Evolutionary conservation across 345 rosid genomes (phyloP), one percentile per base, ranked within the genome.

Genomic region (Citrus trifoliata): DNA sequence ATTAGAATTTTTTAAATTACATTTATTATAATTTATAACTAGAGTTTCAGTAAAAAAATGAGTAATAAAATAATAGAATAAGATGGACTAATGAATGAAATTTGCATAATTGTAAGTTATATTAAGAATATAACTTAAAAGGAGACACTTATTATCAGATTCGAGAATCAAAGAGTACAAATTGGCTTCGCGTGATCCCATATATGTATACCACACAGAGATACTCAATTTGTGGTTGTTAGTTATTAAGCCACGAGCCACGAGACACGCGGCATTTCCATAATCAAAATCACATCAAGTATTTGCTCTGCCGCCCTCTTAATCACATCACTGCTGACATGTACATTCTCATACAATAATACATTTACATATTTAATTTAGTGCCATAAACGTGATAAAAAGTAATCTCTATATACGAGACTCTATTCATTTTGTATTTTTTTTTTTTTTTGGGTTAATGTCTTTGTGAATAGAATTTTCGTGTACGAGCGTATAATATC

Each of bases 401-500:
- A 3, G 16, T 46, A 12, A 46, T 46, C 18, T 46, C 16, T 13
- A 13, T 18, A 53, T 16, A 53, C 0, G 0, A 53, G 58, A 53
- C 22, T 18, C 7, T 18, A 16, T 53, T 53, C 58, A 53, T 18
- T 53, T 53, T 53, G 6, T 51, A 1, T 51, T 16, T 14, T 16
- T 16, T 14, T 0, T 5, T 35, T 37, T 38, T 38, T 38, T 53
- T 53, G 2, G 21, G 8, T 53, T 19, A 68, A 13, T 21, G 32
- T 67, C 65, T 86, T 6, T 71, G 82, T 40, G 84, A 78, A n/a
- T 88, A 91, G 66, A 89, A 88, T 61, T 86, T 84, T 48, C 93
- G 80, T 33, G 89, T 83, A 12, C 99, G 97, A 35, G 64, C 13
- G 38, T 88, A 78, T 2, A 96, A 79, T 60, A 89, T 21, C 6